Base-by-base conservation (phyloP, 768 basidiomycete genomes). In the Trametes punicea region DNA sequence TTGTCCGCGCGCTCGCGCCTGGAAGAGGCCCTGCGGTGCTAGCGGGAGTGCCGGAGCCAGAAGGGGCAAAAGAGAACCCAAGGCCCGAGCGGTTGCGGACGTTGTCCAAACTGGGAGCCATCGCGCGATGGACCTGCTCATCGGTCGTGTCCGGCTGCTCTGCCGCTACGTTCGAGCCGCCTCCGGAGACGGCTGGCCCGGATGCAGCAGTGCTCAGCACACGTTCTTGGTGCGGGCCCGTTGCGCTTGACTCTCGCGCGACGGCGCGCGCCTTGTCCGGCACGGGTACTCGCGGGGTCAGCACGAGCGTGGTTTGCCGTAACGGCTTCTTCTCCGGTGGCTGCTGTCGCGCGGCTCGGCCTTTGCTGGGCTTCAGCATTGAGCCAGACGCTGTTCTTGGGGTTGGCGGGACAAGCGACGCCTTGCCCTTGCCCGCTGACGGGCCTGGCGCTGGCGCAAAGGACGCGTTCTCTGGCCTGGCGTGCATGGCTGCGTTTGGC, bases 211-310 rank as follows among this genome's bases (percentile, higher is more conserved):
- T n/a, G n/a, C n/a, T n/a, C n/a, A n/a, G n/a, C n/a, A n/a, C n/a
- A n/a, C n/a, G n/a, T n/a, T n/a, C n/a, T n/a, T n/a, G n/a, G n/a
- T n/a, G n/a, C n/a, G n/a, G n/a, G 13, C 31, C 49, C 5, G 49
- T 23, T 13, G 36, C 7, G 10, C 30, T 26, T 29, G 57, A 42
- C 27, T 30, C 36, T 18, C 41, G 29, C 25, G 60, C 23, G 6
- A 26, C 25, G 3, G 29, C 16, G 18, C 26, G 29, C 20, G 36
- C 45, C 45, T 46, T 51, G 33, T 42, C 42, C 10, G 51, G 51
- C 13, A 44, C 58, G n/a, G 63, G 63, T 1, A 60, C n/a, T 8
- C 61, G 57, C 4, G 65, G 65, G 1, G 65, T 63, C 0, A 61
- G 59, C 65, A 63, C 64, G 10, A 64, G 54, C 30, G 57, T 63